These are phyloP conservation scores for Fraxinus albicans DNA, from an alignment of 305 asterid species.

Conservation along the genomic window DNA sequence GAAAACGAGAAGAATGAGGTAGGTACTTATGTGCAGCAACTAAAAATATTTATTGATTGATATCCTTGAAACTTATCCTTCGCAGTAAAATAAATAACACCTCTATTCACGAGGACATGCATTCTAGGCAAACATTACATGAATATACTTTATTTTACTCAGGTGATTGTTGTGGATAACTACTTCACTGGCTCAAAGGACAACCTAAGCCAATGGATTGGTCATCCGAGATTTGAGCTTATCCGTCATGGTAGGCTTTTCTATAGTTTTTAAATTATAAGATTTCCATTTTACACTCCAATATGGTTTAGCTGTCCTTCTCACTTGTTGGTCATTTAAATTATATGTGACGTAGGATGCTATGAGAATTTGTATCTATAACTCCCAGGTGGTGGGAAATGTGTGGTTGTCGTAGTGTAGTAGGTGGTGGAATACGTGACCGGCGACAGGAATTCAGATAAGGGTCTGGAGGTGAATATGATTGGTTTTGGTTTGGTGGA, in stretches of 20 bases:
- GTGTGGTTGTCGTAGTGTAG: not conserved
- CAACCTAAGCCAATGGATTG: slow-evolving; percentile 49
- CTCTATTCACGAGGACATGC: not conserved
- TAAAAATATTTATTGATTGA: not conserved
- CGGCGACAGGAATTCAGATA: not conserved
- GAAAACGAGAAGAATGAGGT: slow-evolving; percentile 56
- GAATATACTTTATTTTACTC: not conserved
- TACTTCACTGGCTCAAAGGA: slow-evolving; percentile 52
- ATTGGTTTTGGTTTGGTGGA: not conserved
- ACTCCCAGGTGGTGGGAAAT: not conserved
- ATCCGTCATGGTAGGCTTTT: slow-evolving; percentile 46
- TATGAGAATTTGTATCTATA: not conserved
- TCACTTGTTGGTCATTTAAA: not conserved
- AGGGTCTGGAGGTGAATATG: not conserved
- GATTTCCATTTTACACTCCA: not conserved
- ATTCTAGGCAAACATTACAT: not conserved
- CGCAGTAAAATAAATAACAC: not conserved
- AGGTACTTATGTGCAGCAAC: not conserved
- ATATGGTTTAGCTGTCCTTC: not conserved
- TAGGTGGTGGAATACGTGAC: not conserved
- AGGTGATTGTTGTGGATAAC: slow-evolving; percentile 56
- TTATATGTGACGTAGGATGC: not conserved
- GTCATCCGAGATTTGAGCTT: slow-evolving; percentile 57
- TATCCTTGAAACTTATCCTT: not conserved
- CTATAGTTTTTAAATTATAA: not conserved